A percentile compares a stretch with the other conserved stretches of the same genome.
phyloP scores from a whole-genome alignment of 495 filamentous ascomycete genomes.

The Lepidopterella palustris region DNA sequence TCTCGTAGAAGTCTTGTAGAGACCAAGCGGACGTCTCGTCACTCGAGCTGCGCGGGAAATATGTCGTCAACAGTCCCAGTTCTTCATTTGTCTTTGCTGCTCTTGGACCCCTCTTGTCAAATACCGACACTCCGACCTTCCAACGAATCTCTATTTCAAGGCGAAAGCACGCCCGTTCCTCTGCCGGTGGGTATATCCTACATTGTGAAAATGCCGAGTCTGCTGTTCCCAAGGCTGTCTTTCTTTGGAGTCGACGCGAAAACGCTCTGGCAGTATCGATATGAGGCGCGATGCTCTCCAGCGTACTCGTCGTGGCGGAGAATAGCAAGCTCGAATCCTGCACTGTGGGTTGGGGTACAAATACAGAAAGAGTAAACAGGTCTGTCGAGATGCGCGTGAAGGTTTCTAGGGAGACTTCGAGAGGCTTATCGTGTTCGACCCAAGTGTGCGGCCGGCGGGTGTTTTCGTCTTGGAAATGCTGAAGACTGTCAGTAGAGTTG shows the following conservation, averaged over 20 bases:
- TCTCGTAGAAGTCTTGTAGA: slow-evolving; percentile 56
- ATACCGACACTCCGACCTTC: slow-evolving; percentile 10
- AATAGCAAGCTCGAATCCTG: slow-evolving; percentile 3
- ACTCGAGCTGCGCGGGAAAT: slow-evolving; percentile 4
- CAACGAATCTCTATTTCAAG: slow-evolving; percentile 17
- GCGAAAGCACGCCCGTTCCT: background rate
- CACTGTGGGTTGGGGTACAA: background rate
- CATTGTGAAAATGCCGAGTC: slow-evolving; percentile 11
- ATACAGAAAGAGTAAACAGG: slow-evolving; percentile 12
- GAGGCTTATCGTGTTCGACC: background rate
- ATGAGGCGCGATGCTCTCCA: slow-evolving; percentile 2
- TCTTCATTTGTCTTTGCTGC: background rate
- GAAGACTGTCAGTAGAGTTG: background rate
- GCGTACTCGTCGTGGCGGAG: background rate
- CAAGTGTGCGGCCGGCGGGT: background rate
- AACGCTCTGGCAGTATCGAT: background rate
- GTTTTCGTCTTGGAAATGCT: background rate
- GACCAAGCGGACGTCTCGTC: slow-evolving; percentile 25
- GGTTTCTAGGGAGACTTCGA: slow-evolving; percentile 12
- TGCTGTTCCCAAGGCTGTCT: slow-evolving; percentile 1
- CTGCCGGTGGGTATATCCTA: background rate
- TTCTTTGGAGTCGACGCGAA: background rate
- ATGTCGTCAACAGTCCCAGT: slow-evolving; percentile 12
- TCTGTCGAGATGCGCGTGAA: background rate
- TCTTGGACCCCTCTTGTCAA: slow-evolving; percentile 8